A percentile compares a stretch with the other conserved stretches of the same genome.
Conservation (phyloP, 192 early-diverging fungal genomes). For the Backusella sp. region DNA sequence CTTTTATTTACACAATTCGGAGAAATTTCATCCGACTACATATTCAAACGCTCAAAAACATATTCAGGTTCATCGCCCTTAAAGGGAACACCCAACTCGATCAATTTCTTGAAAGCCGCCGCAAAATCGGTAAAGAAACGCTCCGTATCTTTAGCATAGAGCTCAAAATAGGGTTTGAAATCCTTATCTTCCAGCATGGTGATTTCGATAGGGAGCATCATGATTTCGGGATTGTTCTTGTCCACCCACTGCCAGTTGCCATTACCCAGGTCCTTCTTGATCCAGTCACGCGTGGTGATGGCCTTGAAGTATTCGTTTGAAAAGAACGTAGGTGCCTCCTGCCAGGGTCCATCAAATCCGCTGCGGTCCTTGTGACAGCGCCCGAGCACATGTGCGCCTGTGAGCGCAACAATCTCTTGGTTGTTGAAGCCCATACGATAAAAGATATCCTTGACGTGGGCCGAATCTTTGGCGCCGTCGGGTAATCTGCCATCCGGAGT, state of each 20-base stretch:
- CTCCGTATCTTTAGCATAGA: conserved; percentile 84
- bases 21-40: conserved; percentile 22
- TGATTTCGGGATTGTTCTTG: conserved; percentile 61
- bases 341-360: conserved; percentile 90
- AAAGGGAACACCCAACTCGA: conserved; percentile 82
- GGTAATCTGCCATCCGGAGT: conserved; percentile 80
- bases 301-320: conserved; percentile 88
- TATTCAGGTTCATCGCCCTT: conserved; percentile 66
- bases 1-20: background rate
- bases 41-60: conserved; percentile 57
- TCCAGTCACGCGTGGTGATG: conserved; percentile 79
- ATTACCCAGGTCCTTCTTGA: conserved; percentile 61
- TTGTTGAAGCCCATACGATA: conserved; percentile 78
- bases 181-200: conserved; percentile 54
- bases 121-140: conserved; percentile 93
- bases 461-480: conserved; percentile 62
- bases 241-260: conserved; percentile 89
- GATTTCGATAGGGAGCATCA: conserved; percentile 67
- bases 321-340: conserved; percentile 81
- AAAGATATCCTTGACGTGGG: conserved; percentile 76
- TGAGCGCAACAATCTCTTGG: conserved; percentile 81
- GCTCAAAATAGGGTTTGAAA: conserved; percentile 75
- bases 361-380: conserved; percentile 74
- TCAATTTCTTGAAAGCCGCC: conserved; percentile 78
- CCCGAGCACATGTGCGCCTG: conserved; percentile 76